Evolutionary conservation across 1,139 yeast genomes (phyloP).

Genomic region (Yamadazyma sp.): DNA sequence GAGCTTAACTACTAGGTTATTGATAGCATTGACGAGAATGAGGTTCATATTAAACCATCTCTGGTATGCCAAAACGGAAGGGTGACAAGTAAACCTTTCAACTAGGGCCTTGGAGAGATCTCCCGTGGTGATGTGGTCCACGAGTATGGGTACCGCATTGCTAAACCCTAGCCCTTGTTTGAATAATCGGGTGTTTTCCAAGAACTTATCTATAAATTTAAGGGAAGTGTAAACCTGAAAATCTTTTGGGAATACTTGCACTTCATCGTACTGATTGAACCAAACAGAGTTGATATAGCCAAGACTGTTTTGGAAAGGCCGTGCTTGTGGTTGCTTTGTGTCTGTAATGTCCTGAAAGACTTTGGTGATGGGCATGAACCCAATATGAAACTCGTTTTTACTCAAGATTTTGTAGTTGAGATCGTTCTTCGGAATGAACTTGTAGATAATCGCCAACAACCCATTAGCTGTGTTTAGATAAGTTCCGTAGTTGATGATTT

Average conservation of each 20-base stretch:
- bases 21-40: conserved; percentile 20
- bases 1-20: conserved; percentile 11
- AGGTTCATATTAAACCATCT: conserved; percentile 26
- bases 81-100: conserved; percentile 23
- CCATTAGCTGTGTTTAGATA: conserved; percentile 20
- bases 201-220: conserved; percentile 18
- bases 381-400: conserved; percentile 24
- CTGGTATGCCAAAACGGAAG: conserved; percentile 24
- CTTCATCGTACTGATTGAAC: conserved; percentile 14
- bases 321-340: not conserved
- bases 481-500: conserved; percentile 27
- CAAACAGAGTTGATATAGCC: conserved; percentile 16
- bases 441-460: conserved; percentile 25
- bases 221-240: conserved; percentile 13
- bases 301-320: conserved; percentile 14
- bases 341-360: not conserved
- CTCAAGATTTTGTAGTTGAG: conserved; percentile 32
- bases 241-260: conserved; percentile 24
- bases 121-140: not conserved
- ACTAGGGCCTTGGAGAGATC: conserved; percentile 16
- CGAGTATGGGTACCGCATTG: not conserved
- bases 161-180: conserved; percentile 8
- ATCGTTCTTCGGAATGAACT: conserved; percentile 29
- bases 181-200: conserved; percentile 20
- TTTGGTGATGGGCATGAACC: conserved; percentile 5